phyloP scores from a whole-genome alignment of 768 basidiomycete species.

The Boletus coccyginus region DNA sequence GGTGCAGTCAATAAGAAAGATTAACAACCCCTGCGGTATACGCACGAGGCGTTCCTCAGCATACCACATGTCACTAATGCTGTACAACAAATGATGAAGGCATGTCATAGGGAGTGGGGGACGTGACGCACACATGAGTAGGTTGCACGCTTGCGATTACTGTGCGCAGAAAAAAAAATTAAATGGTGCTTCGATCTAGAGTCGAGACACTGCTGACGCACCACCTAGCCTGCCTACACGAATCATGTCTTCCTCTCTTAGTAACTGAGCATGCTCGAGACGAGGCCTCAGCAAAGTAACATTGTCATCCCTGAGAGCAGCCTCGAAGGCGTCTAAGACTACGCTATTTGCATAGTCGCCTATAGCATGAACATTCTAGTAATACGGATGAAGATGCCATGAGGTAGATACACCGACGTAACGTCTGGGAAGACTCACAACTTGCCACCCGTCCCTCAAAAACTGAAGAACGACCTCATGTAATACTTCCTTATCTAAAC shows the following conservation, averaged over 20 bases:
- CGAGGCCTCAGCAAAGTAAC: slow-evolving; percentile 70
- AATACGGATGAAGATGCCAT: not conserved
- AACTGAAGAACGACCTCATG: slow-evolving; percentile 64
- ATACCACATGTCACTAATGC: slow-evolving; percentile 87
- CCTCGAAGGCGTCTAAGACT: slow-evolving; percentile 81
- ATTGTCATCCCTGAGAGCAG: slow-evolving; percentile 55
- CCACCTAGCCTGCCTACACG: slow-evolving; percentile 80
- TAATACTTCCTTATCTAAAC: slow-evolving; percentile 60
- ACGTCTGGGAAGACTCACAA: slow-evolving; percentile 48
- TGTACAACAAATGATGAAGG: slow-evolving; percentile 21
- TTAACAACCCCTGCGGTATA: not conserved
- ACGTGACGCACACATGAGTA: slow-evolving; percentile 67
- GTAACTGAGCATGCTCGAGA: slow-evolving; percentile 89
- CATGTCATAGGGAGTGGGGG: not conserved
- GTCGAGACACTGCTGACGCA: slow-evolving; percentile 26
- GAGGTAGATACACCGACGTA: not conserved
- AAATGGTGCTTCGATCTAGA: not conserved
- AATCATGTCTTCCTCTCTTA: slow-evolving; percentile 70
- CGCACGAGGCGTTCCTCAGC: slow-evolving; percentile 77
- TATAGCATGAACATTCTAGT: slow-evolving; percentile 82
- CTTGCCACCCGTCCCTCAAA: slow-evolving; percentile 85
- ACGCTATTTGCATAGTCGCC: slow-evolving; percentile 86
- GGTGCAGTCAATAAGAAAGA: not conserved
- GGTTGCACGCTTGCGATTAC: slow-evolving; percentile 92
- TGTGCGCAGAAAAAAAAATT: slow-evolving; percentile 25